Base-by-base conservation (phyloP, 371 early-diverging fungal species). In the Rhizopus arrhizus region DNA sequence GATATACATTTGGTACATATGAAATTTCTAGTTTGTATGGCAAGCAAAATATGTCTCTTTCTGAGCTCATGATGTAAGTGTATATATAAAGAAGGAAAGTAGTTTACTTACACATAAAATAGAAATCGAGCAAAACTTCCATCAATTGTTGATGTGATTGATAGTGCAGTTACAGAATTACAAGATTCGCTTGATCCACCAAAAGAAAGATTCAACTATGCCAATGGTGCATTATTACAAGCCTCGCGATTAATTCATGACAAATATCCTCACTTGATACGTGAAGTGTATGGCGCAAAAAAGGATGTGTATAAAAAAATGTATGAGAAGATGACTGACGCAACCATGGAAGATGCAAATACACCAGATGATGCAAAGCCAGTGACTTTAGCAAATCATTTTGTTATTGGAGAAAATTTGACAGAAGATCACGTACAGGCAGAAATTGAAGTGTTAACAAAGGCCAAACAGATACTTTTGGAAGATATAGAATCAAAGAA, bases 141-240 rank as follows among this genome's bases (percentile, higher is more conserved):
- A 33, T 36, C 65, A 15, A 55, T 73, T 1, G 43, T 65, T 38
- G 53, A 72, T 28, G 59, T 76, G 0, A 65, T 79, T 34, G 68
- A 72, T 40, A 43, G 48, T 12, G 61, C 77, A 3, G 38, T 74
- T 9, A 35, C 57, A 1, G 61, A 64, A 28, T 33, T 70, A 16
- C 61, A 74, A 47, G 72, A 72, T 32, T 66, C 68, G 13, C 52
- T 63, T 16, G 69, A 68, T 6, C 59, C 66, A 9, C 50, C 64
- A 2, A 57, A 68, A 33, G 62, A 61, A 2, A 64, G 77, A 31
- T 76, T 69, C 40, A 61, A 72, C 48, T 54, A 64, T 45, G 80
- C 80, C 13, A 79, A 74, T 52, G 80, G 77, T 12, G 71, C 69
- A 1, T 33, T 76, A 33, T 68, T 79, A 29, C 80, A 79, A 34